A percentile compares a stretch with the other conserved stretches of the same genome.
phyloP scores from a whole-genome alignment of 2,329 filamentous ascomycete genomes.

The Stagonosporopsis vannaccii region DNA sequence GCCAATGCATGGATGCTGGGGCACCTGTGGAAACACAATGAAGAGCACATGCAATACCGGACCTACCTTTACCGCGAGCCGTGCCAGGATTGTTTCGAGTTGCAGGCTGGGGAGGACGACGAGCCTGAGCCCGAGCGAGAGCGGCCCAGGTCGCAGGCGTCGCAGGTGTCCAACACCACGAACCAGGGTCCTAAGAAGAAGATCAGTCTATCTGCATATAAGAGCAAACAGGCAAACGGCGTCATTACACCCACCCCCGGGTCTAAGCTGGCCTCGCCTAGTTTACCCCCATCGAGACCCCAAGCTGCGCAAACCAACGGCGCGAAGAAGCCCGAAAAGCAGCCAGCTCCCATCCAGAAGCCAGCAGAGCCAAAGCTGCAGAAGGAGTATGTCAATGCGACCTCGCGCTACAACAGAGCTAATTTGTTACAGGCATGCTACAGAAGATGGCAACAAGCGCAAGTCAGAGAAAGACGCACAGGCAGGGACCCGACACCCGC shows the following conservation, averaged over 20 bases:
- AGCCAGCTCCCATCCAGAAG: slow-evolving; percentile 23
- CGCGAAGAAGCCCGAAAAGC: slow-evolving; percentile 32
- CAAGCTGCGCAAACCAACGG: slow-evolving; percentile 34
- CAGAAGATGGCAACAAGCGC: slow-evolving; percentile 25
- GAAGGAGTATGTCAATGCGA: slow-evolving; percentile 28
- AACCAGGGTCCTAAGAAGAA: slow-evolving; percentile 63
- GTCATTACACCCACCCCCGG: slow-evolving; percentile 35
- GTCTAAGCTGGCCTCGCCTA: slow-evolving; percentile 43
- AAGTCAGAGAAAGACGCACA: slow-evolving; percentile 26
- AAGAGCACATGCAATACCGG: slow-evolving; percentile 68
- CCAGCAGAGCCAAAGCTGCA: slow-evolving; percentile 20
- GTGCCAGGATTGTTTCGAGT: slow-evolving; percentile 55
- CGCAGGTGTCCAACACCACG: slow-evolving; percentile 48
- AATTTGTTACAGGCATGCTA: slow-evolving; percentile 28
- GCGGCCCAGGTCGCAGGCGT: slow-evolving; percentile 42
- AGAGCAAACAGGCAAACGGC: slow-evolving; percentile 59
- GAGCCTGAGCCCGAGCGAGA: slow-evolving; percentile 55
- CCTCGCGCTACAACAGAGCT: slow-evolving; percentile 11
- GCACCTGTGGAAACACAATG: slow-evolving; percentile 62
- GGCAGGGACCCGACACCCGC: slow-evolving; percentile 16
- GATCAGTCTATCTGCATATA: slow-evolving; percentile 68
- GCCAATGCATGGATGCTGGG: slow-evolving; percentile 54
- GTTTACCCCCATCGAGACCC: slow-evolving; percentile 33
- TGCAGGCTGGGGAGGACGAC: slow-evolving; percentile 63
- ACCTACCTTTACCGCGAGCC: slow-evolving; percentile 67